Evolutionary conservation across 257 asterid species (phyloP).

Genomic region (Haberlea rhodopensis): DNA sequence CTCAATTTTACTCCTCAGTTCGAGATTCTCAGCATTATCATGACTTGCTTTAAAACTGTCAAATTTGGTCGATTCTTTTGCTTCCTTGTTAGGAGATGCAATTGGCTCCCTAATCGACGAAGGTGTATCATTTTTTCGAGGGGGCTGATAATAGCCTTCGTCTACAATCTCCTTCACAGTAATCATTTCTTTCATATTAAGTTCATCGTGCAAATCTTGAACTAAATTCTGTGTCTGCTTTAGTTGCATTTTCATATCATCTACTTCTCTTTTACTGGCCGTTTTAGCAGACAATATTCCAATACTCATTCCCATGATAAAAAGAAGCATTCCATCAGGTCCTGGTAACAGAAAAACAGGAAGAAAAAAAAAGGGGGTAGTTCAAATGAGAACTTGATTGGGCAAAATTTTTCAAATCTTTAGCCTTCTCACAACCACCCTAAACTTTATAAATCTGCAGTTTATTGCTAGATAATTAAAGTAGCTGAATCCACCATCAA

Average conservation of each 20-base stretch:
- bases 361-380: background rate
- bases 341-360: constrained; percentile 32
- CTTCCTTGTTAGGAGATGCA: constrained; percentile 31
- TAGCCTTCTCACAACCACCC: background rate
- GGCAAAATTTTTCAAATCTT: background rate
- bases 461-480: background rate
- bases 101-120: constrained; percentile 31
- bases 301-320: constrained; percentile 51
- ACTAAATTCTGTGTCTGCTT: constrained; percentile 49
- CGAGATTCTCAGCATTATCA: constrained; percentile 31
- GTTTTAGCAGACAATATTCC: constrained; percentile 49
- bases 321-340: constrained; percentile 39
- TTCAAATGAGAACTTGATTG: background rate
- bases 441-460: background rate
- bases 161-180: constrained; percentile 48
- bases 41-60: constrained; percentile 20
- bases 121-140: constrained; percentile 22
- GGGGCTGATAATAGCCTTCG: constrained; percentile 29
- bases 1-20: constrained; percentile 57
- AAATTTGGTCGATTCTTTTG: constrained; percentile 3
- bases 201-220: constrained; percentile 65
- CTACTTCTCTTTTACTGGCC: constrained; percentile 42
- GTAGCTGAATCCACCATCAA: background rate
- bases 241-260: constrained; percentile 45
- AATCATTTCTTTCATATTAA: constrained; percentile 57